Conservation (phyloP, 306 rosid species). For the Vigna radiata region DNA sequence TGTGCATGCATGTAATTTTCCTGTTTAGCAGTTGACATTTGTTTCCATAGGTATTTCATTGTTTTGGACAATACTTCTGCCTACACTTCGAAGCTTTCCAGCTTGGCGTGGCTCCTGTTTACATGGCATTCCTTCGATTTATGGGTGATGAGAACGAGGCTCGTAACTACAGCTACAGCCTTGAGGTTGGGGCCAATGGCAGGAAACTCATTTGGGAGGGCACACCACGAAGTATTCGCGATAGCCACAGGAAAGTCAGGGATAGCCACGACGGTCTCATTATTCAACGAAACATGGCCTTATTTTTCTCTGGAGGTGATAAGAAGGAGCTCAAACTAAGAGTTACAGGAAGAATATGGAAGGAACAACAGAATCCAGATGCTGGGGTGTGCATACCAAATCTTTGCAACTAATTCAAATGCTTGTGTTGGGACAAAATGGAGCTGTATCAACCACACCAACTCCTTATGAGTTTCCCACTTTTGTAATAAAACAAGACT, state of each 20-base stretch:
- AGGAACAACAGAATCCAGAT: conserved; percentile 92
- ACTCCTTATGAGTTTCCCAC: conserved; percentile 49
- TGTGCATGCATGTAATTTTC: conserved; percentile 22
- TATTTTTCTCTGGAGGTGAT: conserved; percentile 96
- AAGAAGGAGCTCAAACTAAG: conserved; percentile 97
- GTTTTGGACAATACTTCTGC: conserved; percentile 97
- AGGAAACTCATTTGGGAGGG: conserved; percentile 98
- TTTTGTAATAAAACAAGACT: conserved; percentile 60
- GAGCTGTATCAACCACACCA: conserved; percentile 44
- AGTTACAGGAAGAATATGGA: conserved; percentile 98
- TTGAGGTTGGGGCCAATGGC: conserved; percentile 90
- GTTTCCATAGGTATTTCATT: conserved; percentile 81
- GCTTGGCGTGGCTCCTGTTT: conserved; percentile 97
- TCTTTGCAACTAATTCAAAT: conserved; percentile 71
- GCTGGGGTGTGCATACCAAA: conserved; percentile 92
- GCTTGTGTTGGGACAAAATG: conserved; percentile 51
- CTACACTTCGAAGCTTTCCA: conserved; percentile 99
- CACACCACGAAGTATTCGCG: conserved; percentile 89
- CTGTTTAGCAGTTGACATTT: conserved; percentile 34
- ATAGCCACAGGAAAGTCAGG: conserved; percentile 92
- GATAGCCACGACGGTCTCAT: conserved; percentile 97
- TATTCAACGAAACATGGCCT: conserved; percentile 93
- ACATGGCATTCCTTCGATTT: conserved; percentile 97
- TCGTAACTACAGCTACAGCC: conserved; percentile 87
- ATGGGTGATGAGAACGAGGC: conserved; percentile 98